Base-by-base conservation (phyloP, 2,329 filamentous ascomycete genomes). In the Trichoderma sp. region DNA sequence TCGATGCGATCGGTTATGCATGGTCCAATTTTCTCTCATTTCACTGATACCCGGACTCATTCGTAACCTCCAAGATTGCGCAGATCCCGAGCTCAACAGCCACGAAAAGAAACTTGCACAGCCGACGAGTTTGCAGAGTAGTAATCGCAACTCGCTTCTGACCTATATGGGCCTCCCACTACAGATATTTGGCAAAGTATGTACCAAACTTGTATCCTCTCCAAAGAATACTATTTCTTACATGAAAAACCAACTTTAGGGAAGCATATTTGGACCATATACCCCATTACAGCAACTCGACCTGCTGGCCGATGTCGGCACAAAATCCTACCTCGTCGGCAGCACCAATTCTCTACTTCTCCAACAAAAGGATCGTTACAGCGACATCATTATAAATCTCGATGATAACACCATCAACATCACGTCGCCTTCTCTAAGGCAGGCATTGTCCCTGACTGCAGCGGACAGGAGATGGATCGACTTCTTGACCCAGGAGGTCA, bases 391-490 rank as follows among this genome's bases (percentile, higher is more conserved):
- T 73, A 94, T 99, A 79, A 98, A 99, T 79, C 90, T 99, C 24
- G 96, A 99, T 80, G 95, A 98, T 74, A 89, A 92, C 75, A 92
- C 89, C 3, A 90, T 98, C 76, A 95, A 90, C 77, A 93, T 98
- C 74, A 92, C 92, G 0, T 97, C 94, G 0, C 84, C 92, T 2
- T 93, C 93, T 6, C 86, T 99, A 15, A 91, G 92, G 63, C 84
- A 86, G 47, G 94, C 94, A 1, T 85, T 98, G 6, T 82, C 89
- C 1, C 88, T 99, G 3, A 96, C 96, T 0, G 91, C 91, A 11
- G 92, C 96, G 1, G 96, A 99, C 79, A 89, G 96, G 72, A 88
- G 96, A 71, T 99, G 96, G 95, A 98, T 99, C 76, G 96, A 99
- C 82, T 95, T 94, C 76, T 87, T 99, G 69, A 97, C 94, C 0